Base-by-base conservation (phyloP, 2,329 filamentous ascomycete genomes). In the Alternaria brassicae region DNA sequence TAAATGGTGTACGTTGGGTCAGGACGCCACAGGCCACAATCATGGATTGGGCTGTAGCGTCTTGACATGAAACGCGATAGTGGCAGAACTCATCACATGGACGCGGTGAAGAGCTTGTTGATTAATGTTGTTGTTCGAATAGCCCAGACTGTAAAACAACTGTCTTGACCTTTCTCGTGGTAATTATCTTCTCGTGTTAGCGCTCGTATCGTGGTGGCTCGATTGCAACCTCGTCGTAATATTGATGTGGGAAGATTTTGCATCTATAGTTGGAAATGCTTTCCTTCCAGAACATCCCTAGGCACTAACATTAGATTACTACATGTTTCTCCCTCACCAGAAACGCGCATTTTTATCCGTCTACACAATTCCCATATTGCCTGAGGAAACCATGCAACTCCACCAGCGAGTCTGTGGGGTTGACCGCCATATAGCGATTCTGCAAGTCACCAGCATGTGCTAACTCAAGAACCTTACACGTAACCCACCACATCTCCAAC, bases 401-500 rank as follows among this genome's bases (percentile, higher is more conserved):
- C 1, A 37, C 23, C 6, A 65, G 28, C 2, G 61, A 61, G 28
- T 66, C 59, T 6, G 56, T 61, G 8, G 62, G 59, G 12, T 13
- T 53, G 3, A 48, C 40, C 1, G 48, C 28, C 42, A 66, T 48
- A 28, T 62, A 65, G 15, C 32, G 48, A 50, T 50, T 49, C 17
- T 45, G 21, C 5, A 23, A 28, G 8, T 56, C 45, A 1, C 45
- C 51, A 15, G 2, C 2, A 12, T 47, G 37, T 12, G 50, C 37
- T 10, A 60, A 0, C 30, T 64, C 59, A 12, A 66, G 49, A 15
- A 57, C 27, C 19, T 66, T 62, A 8, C 39, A 41, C 21, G 61
- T 54, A 4, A 68, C 39, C 61, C 66, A 66, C 59, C 63, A 68
- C 12, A 68, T 53, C 17, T 66, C 66, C 9, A 59, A 17, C 1